Evolutionary conservation across 805 yeast genomes (phyloP).

Genomic region (Metschnikowia drakensbergensis): DNA sequence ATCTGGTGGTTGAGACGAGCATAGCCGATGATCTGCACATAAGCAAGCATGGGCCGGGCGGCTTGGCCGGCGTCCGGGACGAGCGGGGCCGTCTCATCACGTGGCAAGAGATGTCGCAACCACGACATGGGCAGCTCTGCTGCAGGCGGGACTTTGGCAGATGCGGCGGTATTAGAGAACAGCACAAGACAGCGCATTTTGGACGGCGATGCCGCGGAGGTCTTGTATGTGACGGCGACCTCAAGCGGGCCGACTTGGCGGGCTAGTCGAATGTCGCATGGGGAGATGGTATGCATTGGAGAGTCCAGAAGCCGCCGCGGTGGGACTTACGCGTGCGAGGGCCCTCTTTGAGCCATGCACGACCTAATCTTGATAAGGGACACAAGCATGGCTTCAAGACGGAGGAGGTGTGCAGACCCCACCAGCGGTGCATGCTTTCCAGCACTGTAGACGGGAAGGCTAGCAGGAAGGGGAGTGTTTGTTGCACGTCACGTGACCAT

Average conservation of each 20-base stretch:
- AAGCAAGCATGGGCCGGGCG: slow-evolving; percentile 29
- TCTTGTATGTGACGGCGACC: not conserved
- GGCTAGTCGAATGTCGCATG: slow-evolving; percentile 1
- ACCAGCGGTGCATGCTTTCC: no score
- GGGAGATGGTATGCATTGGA: not conserved
- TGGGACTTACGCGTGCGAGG: not conserved
- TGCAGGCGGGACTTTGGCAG: not conserved
- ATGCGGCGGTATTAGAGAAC: slow-evolving; percentile 1
- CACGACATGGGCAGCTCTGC: slow-evolving; percentile 4
- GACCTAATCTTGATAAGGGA: no score
- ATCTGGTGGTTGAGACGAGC: slow-evolving; percentile 36
- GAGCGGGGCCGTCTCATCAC: slow-evolving; percentile 4
- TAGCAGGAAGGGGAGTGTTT: no score
- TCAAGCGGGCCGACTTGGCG: slow-evolving; percentile 2
- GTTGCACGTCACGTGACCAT: no score
- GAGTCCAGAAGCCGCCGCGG: not conserved
- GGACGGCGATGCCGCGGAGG: not conserved
- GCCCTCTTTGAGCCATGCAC: no score
- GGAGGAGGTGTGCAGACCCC: no score
- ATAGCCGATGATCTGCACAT: slow-evolving; percentile 39
- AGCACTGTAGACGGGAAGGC: no score
- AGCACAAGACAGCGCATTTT: not conserved
- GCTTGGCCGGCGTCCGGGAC: slow-evolving; percentile 3
- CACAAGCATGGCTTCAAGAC: no score
- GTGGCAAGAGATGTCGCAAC: slow-evolving; percentile 12